Conservation (phyloP, 768 basidiomycete species). For the Podaxis sp. region DNA sequence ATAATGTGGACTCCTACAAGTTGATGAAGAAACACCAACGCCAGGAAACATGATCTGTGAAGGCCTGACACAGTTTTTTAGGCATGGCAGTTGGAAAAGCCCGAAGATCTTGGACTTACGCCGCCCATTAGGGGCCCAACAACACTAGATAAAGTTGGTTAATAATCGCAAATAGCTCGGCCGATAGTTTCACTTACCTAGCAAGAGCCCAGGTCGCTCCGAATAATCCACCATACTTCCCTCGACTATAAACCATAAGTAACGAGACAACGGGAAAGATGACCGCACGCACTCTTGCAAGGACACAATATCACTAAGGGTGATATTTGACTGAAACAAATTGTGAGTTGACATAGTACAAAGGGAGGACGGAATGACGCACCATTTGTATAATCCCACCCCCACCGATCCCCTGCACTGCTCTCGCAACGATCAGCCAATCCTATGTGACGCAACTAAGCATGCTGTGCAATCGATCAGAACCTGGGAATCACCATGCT, state of each 20-base stretch:
- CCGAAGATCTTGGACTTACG: conserved; percentile 38
- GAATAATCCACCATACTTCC: conserved; percentile 72
- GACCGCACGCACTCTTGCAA: conserved; percentile 55
- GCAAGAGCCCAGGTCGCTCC: conserved; percentile 82
- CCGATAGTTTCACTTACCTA: conserved; percentile 25
- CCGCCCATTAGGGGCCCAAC: conserved; percentile 83
- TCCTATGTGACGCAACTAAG: conserved; percentile 30
- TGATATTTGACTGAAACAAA: conserved; percentile 59
- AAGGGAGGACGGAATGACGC: conserved; percentile 12
- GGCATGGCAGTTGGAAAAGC: conserved; percentile 3
- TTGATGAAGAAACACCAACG: conserved; percentile 86
- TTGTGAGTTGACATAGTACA: neutral
- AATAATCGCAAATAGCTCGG: neutral
- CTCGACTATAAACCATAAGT: conserved; percentile 48
- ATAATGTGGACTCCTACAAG: conserved; percentile 40
- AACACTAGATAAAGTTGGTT: conserved; percentile 37
- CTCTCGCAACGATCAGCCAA: conserved; percentile 76
- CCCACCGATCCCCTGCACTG: conserved; percentile 82
- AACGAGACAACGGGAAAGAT: neutral
- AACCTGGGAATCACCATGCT: conserved; percentile 44
- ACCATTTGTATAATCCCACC: conserved; percentile 77
- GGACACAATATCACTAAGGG: conserved; percentile 81
- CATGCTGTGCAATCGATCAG: neutral
- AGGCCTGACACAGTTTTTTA: conserved; percentile 42
- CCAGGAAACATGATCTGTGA: conserved; percentile 78